A percentile compares a stretch with the other conserved stretches of the same genome.
Conservation (phyloP, 208 protist genomes). For the Kentomonas sorsogonicus region DNA sequence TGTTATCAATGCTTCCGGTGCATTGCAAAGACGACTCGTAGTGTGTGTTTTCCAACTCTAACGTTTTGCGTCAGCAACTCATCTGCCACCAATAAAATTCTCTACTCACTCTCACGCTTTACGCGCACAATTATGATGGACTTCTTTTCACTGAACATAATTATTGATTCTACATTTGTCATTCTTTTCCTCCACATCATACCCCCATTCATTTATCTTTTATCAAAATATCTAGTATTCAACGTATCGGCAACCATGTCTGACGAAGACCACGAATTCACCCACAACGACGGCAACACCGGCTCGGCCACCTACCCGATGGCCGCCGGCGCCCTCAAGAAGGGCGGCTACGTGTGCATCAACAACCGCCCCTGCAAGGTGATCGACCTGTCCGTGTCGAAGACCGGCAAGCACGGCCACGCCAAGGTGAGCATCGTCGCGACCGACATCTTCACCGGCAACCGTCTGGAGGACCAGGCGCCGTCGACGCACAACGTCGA, state of each 20-base stretch:
- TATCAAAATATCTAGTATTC: no score
- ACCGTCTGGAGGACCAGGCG: slow-evolving; percentile 97
- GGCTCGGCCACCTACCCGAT: slow-evolving; percentile 84
- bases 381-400: slow-evolving; percentile 97
- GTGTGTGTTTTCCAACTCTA: no score
- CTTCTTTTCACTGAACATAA: not conserved
- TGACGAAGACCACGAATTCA: slow-evolving; percentile 73
- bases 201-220: not conserved
- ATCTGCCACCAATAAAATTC: not conserved
- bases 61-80: not conserved
- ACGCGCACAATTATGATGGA: not conserved
- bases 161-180: slow-evolving; percentile 3
- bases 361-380: slow-evolving; percentile 95
- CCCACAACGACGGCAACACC: slow-evolving; percentile 50
- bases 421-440: slow-evolving; percentile 97
- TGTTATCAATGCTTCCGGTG: not conserved
- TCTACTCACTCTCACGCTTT: not conserved
- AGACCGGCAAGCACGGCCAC: slow-evolving; percentile 99
- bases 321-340: slow-evolving; percentile 86
- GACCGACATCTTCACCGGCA: slow-evolving; percentile 98
- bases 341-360: slow-evolving; percentile 86
- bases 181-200: slow-evolving; percentile 1
- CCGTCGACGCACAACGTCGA: slow-evolving; percentile 97
- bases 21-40: not conserved
- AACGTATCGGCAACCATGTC: no score